phyloP scores from a whole-genome alignment of 305 asterid genomes.

The Fraxinus velutina region DNA sequence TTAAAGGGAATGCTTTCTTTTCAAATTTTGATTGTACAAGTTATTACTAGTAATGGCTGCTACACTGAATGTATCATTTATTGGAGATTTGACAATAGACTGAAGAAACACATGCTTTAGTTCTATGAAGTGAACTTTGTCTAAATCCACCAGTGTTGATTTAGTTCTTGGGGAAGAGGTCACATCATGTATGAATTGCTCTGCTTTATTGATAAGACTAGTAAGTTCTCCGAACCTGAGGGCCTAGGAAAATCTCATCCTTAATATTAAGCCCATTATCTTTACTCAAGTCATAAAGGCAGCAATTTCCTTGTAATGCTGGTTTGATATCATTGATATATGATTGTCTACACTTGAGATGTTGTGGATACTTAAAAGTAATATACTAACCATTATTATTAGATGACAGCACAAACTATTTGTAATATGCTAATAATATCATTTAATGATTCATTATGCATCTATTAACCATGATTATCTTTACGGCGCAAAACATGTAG shows the following conservation, averaged over 20 bases:
- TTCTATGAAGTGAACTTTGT: neutral
- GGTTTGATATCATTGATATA: neutral
- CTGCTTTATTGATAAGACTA: neutral
- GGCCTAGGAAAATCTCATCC: neutral
- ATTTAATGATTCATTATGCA: neutral
- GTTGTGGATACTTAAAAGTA: neutral
- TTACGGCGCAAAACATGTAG: neutral
- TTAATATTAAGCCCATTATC: neutral
- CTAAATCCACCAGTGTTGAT: neutral
- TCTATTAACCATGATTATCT: neutral
- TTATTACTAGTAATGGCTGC: neutral
- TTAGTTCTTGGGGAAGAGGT: neutral
- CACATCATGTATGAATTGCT: neutral
- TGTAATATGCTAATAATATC: neutral
- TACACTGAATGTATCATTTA: neutral
- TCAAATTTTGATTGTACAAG: neutral
- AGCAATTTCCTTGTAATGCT: neutral
- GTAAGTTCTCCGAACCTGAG: neutral
- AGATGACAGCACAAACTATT: neutral
- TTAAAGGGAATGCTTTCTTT: neutral
- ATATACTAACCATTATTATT: neutral
- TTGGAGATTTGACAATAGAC: neutral
- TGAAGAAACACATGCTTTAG: neutral
- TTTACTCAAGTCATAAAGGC: neutral
- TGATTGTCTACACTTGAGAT: neutral